These are phyloP conservation scores for Calonectria henricotiae DNA, from an alignment of 2,329 filamentous ascomycete species.

Conservation along the genomic window DNA sequence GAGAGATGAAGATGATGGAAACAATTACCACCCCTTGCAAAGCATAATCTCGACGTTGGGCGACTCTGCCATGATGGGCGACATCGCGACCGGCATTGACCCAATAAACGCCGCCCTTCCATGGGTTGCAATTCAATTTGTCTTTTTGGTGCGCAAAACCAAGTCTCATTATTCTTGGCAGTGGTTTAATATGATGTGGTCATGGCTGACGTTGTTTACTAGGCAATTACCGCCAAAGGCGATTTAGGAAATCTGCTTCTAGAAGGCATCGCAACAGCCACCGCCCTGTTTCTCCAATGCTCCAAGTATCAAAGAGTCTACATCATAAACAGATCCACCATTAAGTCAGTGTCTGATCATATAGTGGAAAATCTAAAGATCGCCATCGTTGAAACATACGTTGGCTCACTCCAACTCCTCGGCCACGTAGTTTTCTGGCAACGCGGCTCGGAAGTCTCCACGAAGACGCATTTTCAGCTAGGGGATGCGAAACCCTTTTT, in stretches of 20 bases:
- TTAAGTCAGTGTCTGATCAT: not conserved
- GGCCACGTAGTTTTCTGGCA: not conserved
- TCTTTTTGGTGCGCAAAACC: not conserved
- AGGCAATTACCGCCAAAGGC: not conserved
- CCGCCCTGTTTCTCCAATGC: not conserved
- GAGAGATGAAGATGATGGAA: not conserved
- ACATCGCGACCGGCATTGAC: not conserved
- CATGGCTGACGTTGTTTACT: not conserved
- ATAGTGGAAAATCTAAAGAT: not conserved
- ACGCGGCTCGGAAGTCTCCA: not conserved
- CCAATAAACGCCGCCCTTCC: not conserved
- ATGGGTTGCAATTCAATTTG: constrained; percentile 1
- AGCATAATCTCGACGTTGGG: not conserved
- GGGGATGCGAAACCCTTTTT: not conserved
- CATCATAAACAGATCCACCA: not conserved
- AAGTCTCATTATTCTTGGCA: not conserved
- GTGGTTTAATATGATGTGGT: no score
- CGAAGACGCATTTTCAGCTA: not conserved
- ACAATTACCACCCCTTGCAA: not conserved
- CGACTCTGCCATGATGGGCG: not conserved
- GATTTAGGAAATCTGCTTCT: not conserved
- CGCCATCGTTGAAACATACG: not conserved
- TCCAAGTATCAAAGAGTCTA: constrained; percentile 3
- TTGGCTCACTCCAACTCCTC: not conserved
- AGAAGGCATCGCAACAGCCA: not conserved